Conservation (phyloP, 148 eudicot species). For the Dysphania ambrosioides region DNA sequence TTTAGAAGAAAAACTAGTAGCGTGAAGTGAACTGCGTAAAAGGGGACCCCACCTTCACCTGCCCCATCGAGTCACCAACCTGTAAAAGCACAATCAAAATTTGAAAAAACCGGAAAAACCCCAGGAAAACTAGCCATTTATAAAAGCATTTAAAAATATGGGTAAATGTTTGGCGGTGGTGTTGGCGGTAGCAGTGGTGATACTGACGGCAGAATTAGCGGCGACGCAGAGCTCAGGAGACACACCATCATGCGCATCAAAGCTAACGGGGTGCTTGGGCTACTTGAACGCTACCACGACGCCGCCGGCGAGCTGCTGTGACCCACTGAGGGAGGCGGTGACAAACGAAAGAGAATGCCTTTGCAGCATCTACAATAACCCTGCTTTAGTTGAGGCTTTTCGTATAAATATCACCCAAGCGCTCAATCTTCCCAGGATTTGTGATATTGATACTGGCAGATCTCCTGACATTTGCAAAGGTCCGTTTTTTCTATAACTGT, state of each 20-base stretch:
- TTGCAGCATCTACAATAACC: slow-evolving; percentile 14
- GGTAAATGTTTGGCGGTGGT: background rate
- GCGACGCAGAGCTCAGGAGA: background rate
- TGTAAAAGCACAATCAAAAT: background rate
- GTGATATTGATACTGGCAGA: slow-evolving; percentile 9
- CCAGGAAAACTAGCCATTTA: background rate
- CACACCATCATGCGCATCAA: slow-evolving; percentile 1
- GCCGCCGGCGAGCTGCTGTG: slow-evolving; percentile 22
- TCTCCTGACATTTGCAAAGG: slow-evolving; percentile 15
- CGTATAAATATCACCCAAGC: slow-evolving; percentile 28
- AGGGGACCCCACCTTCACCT: background rate
- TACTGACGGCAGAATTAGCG: background rate
- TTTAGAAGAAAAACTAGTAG: too few relatives aligned
- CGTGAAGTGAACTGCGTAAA: too few relatives aligned
- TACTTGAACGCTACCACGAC: slow-evolving; percentile 21
- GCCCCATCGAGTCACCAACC: background rate
- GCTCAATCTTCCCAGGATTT: slow-evolving; percentile 19
- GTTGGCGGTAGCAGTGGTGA: background rate
- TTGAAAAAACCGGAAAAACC: background rate
- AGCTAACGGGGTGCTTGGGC: slow-evolving; percentile 1
- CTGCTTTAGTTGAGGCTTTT: background rate
- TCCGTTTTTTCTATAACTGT: background rate
- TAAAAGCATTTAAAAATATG: background rate
- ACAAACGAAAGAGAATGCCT: slow-evolving; percentile 14
- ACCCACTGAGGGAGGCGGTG: slow-evolving; percentile 18